Conservation (phyloP, 179 eudicot species). For the Corrigiola litoralis region DNA sequence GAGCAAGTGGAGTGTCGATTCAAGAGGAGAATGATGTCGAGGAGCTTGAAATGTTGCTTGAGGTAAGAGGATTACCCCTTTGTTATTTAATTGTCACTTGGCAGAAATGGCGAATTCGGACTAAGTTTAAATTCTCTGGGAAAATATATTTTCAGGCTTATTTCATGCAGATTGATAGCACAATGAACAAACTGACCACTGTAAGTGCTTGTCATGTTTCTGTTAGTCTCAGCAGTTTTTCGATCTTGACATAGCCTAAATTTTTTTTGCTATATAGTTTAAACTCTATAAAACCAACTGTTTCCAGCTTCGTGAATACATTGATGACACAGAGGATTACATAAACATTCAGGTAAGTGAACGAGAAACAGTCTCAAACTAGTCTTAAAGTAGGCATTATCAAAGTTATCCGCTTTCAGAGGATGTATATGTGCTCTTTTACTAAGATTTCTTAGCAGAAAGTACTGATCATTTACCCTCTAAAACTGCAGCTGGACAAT, state of each 20-base stretch:
- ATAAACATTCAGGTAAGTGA: slow-evolving; percentile 79
- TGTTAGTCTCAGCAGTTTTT: background rate
- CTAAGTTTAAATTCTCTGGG: background rate
- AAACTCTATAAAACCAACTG: background rate
- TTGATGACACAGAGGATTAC: slow-evolving; percentile 93
- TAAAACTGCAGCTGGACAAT: too few relatives aligned
- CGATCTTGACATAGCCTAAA: too few relatives aligned
- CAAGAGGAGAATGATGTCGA: slow-evolving; percentile 67
- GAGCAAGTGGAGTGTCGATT: slow-evolving; percentile 42
- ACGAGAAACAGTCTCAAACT: background rate
- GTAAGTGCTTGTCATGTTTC: slow-evolving; percentile 30
- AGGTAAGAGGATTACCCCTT: slow-evolving; percentile 33
- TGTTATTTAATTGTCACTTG: background rate
- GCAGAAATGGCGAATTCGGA: background rate
- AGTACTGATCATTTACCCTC: background rate
- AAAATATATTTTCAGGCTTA: slow-evolving; percentile 52
- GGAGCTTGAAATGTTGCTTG: slow-evolving; percentile 90
- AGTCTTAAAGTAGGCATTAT: background rate
- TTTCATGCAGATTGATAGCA: slow-evolving; percentile 81
- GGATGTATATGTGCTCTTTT: background rate
- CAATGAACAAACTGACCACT: slow-evolving; percentile 70
- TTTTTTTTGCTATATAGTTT: too few relatives aligned
- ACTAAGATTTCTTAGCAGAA: background rate
- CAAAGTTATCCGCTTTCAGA: background rate
- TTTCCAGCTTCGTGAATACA: slow-evolving; percentile 72